Evolutionary conservation across 768 basidiomycete genomes (phyloP), one percentile per base, ranked within the genome.

Genomic region (Lyophyllum atratum): DNA sequence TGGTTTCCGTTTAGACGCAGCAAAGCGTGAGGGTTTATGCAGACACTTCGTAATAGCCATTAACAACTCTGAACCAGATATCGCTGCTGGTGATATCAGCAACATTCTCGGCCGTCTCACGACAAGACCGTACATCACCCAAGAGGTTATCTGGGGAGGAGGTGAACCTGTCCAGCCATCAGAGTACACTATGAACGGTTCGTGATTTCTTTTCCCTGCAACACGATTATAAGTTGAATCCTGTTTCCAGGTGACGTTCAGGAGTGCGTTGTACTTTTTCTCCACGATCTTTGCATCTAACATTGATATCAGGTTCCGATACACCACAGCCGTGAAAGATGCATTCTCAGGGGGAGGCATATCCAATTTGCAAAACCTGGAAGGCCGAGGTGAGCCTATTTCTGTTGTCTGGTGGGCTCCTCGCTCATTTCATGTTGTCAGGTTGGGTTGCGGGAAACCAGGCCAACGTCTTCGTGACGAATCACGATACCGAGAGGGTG

Each of bases 401-500:
- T 9, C n/a, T 9, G 15, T 26, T 15, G 10, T 24, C 21, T 24
- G 19, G 11, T 31, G 39, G 48, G 0, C 17, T 9, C 46, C 17
- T 59, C 21, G 12, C 46, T 31, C 49, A 25, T 49, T 44, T 8
- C 29, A 8, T 43, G 1, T 40, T 12, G 31, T 8, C 48, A 86
- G 85, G 85, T 2, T 90, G 86, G 86, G 73, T 87, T 1, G 42
- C 80, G 0, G 76, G 85, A 1, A 71, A 66, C 0, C 60, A 64
- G 15, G 86, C 87, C 0, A 89, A 89, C 59, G 80, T 84, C 7
- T 89, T 89, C 56, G 85, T 89, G 4, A 73, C 82, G 0, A 87
- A 89, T 62, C 87, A 89, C 55, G 88, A 89, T 60, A 89, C 87
- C 1, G 88, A 89, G 66, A 71, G 87, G 44, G 80, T 80, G 45